phyloP scores from a whole-genome alignment of 2,329 filamentous ascomycete genomes.

The Thielaviopsis cerberus region DNA sequence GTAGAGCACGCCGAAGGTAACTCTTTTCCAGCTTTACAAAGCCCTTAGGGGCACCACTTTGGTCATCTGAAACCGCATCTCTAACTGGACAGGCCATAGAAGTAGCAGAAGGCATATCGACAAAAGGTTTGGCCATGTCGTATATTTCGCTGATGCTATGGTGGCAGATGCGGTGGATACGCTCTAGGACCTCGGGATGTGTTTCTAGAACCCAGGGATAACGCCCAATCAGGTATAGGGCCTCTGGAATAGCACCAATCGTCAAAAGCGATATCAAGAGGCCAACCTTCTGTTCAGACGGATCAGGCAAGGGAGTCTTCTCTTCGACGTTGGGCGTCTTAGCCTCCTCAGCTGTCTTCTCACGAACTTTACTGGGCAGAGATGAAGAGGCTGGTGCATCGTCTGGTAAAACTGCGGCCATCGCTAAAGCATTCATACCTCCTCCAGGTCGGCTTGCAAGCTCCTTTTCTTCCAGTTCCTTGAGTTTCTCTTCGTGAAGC shows the following conservation, averaged over 20 bases:
- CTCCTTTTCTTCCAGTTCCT: constrained; percentile 65
- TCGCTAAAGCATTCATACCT: constrained; percentile 64
- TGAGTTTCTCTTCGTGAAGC: constrained; percentile 49
- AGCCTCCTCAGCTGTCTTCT: constrained; percentile 4
- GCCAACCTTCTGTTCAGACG: constrained; percentile 71
- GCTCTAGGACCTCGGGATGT: constrained; percentile 62
- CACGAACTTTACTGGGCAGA: constrained; percentile 27
- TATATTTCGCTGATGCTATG: constrained; percentile 63
- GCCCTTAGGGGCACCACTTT: constrained; percentile 50
- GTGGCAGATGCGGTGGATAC: constrained; percentile 67
- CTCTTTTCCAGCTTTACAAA: constrained; percentile 42
- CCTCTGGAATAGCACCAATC: constrained; percentile 82
- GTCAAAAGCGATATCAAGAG: constrained; percentile 71
- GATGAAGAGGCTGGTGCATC: constrained; percentile 39
- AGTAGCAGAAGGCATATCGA: not conserved
- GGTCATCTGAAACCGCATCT: constrained; percentile 33
- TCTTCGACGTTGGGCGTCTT: constrained; percentile 24
- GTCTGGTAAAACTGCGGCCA: constrained; percentile 71
- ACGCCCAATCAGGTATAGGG: constrained; percentile 75
- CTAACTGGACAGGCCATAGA: constrained; percentile 1
- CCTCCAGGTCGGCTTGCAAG: constrained; percentile 50
- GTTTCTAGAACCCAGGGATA: constrained; percentile 85
- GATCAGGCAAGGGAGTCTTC: constrained; percentile 43
- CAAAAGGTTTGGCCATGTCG: constrained; percentile 14
- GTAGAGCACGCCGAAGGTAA: constrained; percentile 45